Conservation (phyloP, 176 grass and related monocot genomes). For the Cymbopogon citratus region DNA sequence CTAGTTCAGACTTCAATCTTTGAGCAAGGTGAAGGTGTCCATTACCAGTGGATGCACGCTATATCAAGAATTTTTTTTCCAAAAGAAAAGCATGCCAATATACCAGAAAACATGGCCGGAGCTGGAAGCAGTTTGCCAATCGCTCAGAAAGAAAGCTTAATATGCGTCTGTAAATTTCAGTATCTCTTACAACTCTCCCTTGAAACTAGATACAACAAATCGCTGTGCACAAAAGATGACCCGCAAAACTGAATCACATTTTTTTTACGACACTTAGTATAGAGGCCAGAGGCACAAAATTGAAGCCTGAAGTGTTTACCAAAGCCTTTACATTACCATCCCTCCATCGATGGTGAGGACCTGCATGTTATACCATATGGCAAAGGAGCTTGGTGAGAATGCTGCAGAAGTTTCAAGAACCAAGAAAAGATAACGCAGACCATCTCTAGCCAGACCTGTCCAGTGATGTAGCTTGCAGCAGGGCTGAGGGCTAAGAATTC, state of each 20-base stretch:
- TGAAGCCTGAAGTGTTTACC: not conserved
- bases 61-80: not conserved
- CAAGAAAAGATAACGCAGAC: not conserved
- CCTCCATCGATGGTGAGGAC: conserved; percentile 68
- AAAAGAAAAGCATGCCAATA: not conserved
- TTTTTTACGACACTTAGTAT: not conserved
- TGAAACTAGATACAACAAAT: not conserved
- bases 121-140: not conserved
- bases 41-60: not conserved
- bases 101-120: not conserved
- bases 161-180: not conserved
- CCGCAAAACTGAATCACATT: not conserved
- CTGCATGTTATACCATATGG: conserved; percentile 18
- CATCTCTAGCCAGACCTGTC: conserved; percentile 40
- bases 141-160: not conserved
- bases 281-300: not conserved
- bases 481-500: conserved; percentile 63
- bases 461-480: conserved; percentile 69
- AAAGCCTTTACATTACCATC: conserved; percentile 54
- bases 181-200: not conserved
- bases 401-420: not conserved
- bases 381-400: not conserved
- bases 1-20: no score
- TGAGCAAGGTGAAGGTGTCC: not conserved
- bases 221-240: not conserved